Conservation (phyloP, 1,139 yeast species). For the Pichia sp. region DNA sequence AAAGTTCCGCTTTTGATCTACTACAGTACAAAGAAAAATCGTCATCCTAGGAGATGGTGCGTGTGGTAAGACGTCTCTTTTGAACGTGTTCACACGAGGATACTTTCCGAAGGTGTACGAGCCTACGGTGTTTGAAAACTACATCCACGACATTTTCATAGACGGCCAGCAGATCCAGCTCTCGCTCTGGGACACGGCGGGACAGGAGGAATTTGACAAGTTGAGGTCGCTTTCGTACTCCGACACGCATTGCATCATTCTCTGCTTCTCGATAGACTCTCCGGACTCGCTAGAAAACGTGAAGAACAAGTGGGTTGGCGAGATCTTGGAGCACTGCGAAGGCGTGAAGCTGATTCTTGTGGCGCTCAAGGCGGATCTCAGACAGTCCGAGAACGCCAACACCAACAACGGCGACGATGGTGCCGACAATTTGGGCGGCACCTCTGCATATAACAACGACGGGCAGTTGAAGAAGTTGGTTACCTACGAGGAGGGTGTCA, state of each 20-base stretch:
- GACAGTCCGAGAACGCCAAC: conserved; percentile 43
- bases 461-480: conserved; percentile 52
- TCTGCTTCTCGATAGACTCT: conserved; percentile 92
- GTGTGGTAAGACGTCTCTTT: conserved; percentile 83
- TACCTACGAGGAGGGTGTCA: conserved; percentile 75
- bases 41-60: conserved; percentile 99
- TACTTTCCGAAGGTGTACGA: conserved; percentile 98
- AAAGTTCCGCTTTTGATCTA: background rate
- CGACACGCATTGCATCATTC: conserved; percentile 95
- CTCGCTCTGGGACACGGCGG: conserved; percentile 98
- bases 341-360: conserved; percentile 92
- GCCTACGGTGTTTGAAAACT: conserved; percentile 96
- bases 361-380: conserved; percentile 89
- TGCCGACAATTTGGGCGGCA: conserved; percentile 12
- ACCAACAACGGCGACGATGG: conserved; percentile 16
- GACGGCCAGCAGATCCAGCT: conserved; percentile 91
- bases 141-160: conserved; percentile 93
- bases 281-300: conserved; percentile 93
- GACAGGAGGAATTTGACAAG: conserved; percentile 96
- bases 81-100: conserved; percentile 94
- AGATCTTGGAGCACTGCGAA: conserved; percentile 93
- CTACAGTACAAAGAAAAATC: conserved; percentile 72
- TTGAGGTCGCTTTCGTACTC: conserved; percentile 84
- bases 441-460: conserved; percentile 25
- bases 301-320: conserved; percentile 94